Base-by-base conservation (phyloP, 2,329 filamentous ascomycete genomes). In the Epichloe hybrida region DNA sequence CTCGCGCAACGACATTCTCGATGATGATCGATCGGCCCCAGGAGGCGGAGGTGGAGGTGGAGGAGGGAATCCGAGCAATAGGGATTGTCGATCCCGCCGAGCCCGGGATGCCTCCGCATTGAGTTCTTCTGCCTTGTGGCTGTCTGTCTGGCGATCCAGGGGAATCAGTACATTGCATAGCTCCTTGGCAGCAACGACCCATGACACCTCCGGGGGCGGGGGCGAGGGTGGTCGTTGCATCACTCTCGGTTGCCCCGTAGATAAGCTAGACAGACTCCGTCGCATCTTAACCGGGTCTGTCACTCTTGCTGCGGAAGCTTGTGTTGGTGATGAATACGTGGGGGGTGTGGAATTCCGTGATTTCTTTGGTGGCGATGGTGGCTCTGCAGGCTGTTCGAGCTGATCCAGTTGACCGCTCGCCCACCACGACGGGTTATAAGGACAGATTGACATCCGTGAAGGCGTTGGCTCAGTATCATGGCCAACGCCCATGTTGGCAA, bases 281-380 rank as follows among this genome's bases (percentile, higher is more conserved):
- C 80, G 76, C 55, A 86, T 71, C 54, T 80, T 84, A 8, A 81
- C 71, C 2, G 83, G 77, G 44, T 85, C 78, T 1, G 86, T 75
- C 11, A 88, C 82, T 66, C 88, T 95, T 23, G 88, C 88, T 1
- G 82, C 81, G 40, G 88, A 97, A 0, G 91, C 86, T 54, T 91
- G 86, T 0, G 91, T 97, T 0, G 90, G 88, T 2, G 89, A 88
- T 2, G 81, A 88, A 66, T 90, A 96, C 2, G 86, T 90, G 2
- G 86, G 83, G 83, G 74, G 64, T 21, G 77, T 76, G 13, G 74
- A 72, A 53, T 69, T 70, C 31, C 80, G 79, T 13, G 73, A 66
- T 59, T 79, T 82, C 59, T 69, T 76, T 8, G 69, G 68, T 50
- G 74, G 72, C 7, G 70, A 66, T 5, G 74, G 66, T 4, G 74